These are phyloP conservation scores for Candida ortonii DNA, from an alignment of 805 yeast species.

Conservation along the genomic window DNA sequence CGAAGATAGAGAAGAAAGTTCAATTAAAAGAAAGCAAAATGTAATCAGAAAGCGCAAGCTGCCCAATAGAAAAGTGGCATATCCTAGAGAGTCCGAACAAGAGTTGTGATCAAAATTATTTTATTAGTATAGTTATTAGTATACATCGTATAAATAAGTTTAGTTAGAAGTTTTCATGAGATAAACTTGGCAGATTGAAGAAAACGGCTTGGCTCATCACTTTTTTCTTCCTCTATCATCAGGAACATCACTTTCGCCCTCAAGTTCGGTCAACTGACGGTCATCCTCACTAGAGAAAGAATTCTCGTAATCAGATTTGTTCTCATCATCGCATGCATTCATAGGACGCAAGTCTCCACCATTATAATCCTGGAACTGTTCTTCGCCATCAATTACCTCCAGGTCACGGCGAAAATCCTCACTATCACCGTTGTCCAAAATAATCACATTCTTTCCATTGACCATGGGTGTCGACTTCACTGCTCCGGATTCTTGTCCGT, in stretches of 20 bases:
- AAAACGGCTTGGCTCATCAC: too few species aligned
- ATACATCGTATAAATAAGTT: constrained; percentile 1
- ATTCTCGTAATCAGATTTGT: constrained; percentile 1
- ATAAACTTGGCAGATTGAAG: too few species aligned
- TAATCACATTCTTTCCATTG: constrained; percentile 28
- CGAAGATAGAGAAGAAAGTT: too few species aligned
- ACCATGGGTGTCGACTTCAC: constrained; percentile 7
- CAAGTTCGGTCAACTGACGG: too few species aligned
- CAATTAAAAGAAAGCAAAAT: too few species aligned
- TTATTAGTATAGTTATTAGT: constrained; percentile 1
- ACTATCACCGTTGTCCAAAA: constrained; percentile 39
- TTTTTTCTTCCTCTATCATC: constrained; percentile 18
- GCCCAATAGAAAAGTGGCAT: too few species aligned
- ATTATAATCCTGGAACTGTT: constrained; percentile 18
- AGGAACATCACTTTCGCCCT: constrained; percentile 3
- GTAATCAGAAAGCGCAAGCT: too few species aligned
- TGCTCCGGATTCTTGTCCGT: constrained; percentile 23
- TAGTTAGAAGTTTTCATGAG: too few species aligned
- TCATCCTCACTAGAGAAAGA: constrained; percentile 1
- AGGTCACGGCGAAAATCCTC: constrained; percentile 42
- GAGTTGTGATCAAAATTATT: too few species aligned
- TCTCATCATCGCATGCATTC: constrained; percentile 17
- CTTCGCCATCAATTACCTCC: constrained; percentile 27
- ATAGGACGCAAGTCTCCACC: constrained; percentile 39
- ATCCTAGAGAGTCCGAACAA: too few species aligned